phyloP scores from a whole-genome alignment of 2,329 filamentous ascomycete species.

The Phialophora chinensis region DNA sequence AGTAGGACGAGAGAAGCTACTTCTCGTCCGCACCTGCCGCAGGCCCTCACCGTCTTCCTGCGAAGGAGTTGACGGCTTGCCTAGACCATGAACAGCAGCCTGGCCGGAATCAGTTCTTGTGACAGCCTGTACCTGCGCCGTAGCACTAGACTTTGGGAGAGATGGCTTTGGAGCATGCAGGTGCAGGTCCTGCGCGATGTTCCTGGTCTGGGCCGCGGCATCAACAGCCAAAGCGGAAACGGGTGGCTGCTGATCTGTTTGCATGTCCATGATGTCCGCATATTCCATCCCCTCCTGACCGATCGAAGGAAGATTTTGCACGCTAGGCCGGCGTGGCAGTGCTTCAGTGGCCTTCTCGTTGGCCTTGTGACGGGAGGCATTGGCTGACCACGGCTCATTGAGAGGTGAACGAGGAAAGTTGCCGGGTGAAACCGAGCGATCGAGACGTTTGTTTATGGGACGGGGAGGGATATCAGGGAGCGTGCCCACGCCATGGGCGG shows the following conservation, averaged over 20 bases:
- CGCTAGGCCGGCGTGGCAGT: slow-evolving; percentile 71
- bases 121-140: slow-evolving; percentile 79
- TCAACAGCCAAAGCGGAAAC: slow-evolving; percentile 39
- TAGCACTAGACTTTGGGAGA: slow-evolving; percentile 78
- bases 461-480: slow-evolving; percentile 80
- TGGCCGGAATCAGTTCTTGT: slow-evolving; percentile 90
- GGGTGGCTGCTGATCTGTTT: slow-evolving; percentile 52
- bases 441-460: slow-evolving; percentile 67
- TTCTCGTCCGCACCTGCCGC: slow-evolving; percentile 66
- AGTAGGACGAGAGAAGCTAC: slow-evolving; percentile 61
- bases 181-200: slow-evolving; percentile 79
- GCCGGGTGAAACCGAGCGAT: slow-evolving; percentile 78
- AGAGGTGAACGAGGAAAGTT: slow-evolving; percentile 85
- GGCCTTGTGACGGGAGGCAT: slow-evolving; percentile 44
- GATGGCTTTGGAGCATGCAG: slow-evolving; percentile 90
- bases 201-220: slow-evolving; percentile 75
- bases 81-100: slow-evolving; percentile 83
- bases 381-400: slow-evolving; percentile 66
- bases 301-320: slow-evolving; percentile 75
- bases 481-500: slow-evolving; percentile 52
- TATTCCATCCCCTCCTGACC: slow-evolving; percentile 93
- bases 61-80: slow-evolving; percentile 61
- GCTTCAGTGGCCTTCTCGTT: slow-evolving; percentile 45
- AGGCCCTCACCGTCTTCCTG: slow-evolving; percentile 55
- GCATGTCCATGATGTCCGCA: slow-evolving; percentile 61